Evolutionary conservation across 2,329 filamentous ascomycete species (phyloP), one percentile per base, ranked within the genome.

Genomic region (Sporothrix globosa): DNA sequence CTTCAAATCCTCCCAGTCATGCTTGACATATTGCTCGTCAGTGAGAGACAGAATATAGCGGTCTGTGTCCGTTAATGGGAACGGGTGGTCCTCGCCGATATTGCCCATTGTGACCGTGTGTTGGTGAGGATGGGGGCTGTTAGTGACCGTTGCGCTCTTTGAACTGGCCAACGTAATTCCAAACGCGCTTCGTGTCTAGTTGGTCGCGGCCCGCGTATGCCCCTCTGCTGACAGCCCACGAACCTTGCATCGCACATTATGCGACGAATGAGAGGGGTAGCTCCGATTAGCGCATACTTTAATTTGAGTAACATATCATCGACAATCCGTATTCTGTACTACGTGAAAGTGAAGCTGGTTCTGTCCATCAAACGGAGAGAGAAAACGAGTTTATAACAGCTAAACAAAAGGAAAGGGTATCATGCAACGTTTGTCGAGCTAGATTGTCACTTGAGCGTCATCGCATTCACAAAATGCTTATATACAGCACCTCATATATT

Each of bases 1-100:
- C 77, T 86, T 87, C 73, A 96, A 85, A 70, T 91, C 85, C 14
- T 88, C 84, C 95, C 94, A 97, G 63, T 87, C 84, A 79, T 94
- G 88, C 58, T 85, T 84, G 72, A 84, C 81, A 78, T 91, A 97
- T 65, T 91, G 85, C 24, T 89, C 85, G 76, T 97, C 93, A 0
- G 87, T 87, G 73, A 85, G 83, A 41, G 86, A 86, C 19, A 90
- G 79, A 48, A 89, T 81, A 83, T 82, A 85, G 77, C 80, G 85
- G 77, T 90, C 87, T 53, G 83, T 79, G 2, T 86, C 86, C 0
- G 86, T 89, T 72, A 90, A 78, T n/a, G 86, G 85, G 73, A 90
- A 90, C 1, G 87, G 84, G 7, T 82, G 73, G 52, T 87, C 82
- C 67, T 80, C 80, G 2, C 71, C 74, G 24, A 75, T 67, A n/a